Percentiles rank a stretch among this genome's conserved stretches.
phyloP scores from a whole-genome alignment of 768 basidiomycete species.

The Cyathus striatus region DNA sequence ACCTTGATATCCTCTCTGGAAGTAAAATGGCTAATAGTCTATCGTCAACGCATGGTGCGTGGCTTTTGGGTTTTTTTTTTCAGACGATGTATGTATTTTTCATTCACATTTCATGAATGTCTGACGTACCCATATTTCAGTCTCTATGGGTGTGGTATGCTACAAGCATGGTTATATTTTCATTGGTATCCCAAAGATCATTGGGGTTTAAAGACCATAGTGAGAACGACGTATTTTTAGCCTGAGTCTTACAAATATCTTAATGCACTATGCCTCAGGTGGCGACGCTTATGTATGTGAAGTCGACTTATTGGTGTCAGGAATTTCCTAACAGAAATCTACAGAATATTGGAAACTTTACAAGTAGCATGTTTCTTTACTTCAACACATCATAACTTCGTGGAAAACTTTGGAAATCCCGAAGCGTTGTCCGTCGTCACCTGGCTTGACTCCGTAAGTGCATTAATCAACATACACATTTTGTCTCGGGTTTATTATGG shows the following conservation, averaged over 20 bases:
- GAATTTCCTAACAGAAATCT: neutral
- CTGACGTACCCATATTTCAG: too few relatives aligned
- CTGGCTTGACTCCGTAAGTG: conserved; percentile 6
- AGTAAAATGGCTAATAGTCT: too few relatives aligned
- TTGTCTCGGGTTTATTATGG: neutral
- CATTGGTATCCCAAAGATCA: conserved; percentile 15
- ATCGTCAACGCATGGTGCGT: too few relatives aligned
- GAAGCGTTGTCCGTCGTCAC: conserved; percentile 5
- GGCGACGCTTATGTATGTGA: conserved; percentile 2
- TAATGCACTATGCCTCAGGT: conserved; percentile 1
- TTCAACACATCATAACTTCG: conserved; percentile 11
- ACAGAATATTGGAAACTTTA: conserved; percentile 12
- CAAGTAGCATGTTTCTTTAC: conserved; percentile 12
- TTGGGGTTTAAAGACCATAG: conserved; percentile 12
- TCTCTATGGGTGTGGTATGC: conserved; percentile 15
- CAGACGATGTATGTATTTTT: too few relatives aligned
- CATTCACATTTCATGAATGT: too few relatives aligned
- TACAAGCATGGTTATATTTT: conserved; percentile 16
- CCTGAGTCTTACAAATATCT: neutral
- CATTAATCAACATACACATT: neutral
- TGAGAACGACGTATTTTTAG: conserved; percentile 1
- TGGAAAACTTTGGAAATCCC: conserved; percentile 14
- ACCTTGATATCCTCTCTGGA: too few relatives aligned
- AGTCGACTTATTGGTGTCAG: neutral
- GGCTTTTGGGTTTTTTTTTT: too few relatives aligned